A percentile compares a stretch with the other conserved stretches of the same genome.
These are phyloP conservation scores for Backusella morwellensis DNA, from an alignment of 192 early-diverging fungal species.

Conservation along the genomic window DNA sequence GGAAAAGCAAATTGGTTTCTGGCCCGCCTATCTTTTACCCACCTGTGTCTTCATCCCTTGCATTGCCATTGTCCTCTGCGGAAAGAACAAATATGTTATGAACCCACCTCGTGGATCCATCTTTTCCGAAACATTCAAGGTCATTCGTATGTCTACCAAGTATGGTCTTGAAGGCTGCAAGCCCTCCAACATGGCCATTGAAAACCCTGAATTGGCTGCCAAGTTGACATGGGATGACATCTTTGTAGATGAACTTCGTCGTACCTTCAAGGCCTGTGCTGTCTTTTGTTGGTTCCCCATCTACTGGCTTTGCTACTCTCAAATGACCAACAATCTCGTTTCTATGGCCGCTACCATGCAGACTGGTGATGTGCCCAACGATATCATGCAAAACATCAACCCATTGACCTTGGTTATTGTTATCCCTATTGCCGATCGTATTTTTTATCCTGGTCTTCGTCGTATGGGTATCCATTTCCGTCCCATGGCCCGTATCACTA, in stretches of 20 bases:
- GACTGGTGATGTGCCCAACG: slow-evolving; percentile 52
- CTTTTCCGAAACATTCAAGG: slow-evolving; percentile 46
- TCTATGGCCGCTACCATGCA: slow-evolving; percentile 33
- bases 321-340: slow-evolving; percentile 65
- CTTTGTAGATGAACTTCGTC: slow-evolving; percentile 64
- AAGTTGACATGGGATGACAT: slow-evolving; percentile 59
- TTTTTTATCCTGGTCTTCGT: slow-evolving; percentile 58
- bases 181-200: slow-evolving; percentile 46
- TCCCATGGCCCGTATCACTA: slow-evolving; percentile 60
- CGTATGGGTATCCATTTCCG: slow-evolving; percentile 46
- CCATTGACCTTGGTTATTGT: slow-evolving; percentile 60
- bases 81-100: slow-evolving; percentile 46
- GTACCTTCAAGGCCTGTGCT: slow-evolving; percentile 57
- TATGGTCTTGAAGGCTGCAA: slow-evolving; percentile 52
- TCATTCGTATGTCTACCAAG: slow-evolving; percentile 36
- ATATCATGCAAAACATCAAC: slow-evolving; percentile 63
- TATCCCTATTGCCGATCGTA: slow-evolving; percentile 63
- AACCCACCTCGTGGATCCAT: slow-evolving; percentile 56
- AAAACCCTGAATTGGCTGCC: slow-evolving; percentile 17
- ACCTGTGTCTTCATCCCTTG: slow-evolving; percentile 50
- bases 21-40: slow-evolving; percentile 54
- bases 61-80: slow-evolving; percentile 44
- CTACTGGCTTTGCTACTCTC: slow-evolving; percentile 73
- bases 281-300: slow-evolving; percentile 70
- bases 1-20: slow-evolving; percentile 55